phyloP scores from a whole-genome alignment of 2,329 filamentous ascomycete genomes.

The Fusarium verrucosum region DNA sequence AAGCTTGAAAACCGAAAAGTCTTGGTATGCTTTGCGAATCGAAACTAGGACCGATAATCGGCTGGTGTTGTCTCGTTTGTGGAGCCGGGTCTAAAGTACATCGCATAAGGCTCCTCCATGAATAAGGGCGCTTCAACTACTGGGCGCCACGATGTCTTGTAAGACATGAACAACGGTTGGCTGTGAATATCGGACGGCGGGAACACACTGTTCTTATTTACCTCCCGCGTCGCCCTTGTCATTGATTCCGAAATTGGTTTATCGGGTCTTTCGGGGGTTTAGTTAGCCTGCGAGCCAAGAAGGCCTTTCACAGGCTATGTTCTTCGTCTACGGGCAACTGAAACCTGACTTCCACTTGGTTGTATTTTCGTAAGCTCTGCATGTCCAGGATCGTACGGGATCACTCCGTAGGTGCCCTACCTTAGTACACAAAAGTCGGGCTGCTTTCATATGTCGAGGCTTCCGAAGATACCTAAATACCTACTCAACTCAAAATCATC shows the following conservation, averaged over 20 bases:
- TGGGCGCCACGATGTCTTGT: neutral
- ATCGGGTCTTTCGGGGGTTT: neutral
- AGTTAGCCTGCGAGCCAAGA: neutral
- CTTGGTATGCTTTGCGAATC: slow-evolving; percentile 21
- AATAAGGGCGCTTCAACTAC: neutral
- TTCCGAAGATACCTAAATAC: neutral
- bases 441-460: neutral
- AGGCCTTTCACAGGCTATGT: too few species aligned
- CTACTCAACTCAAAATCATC: neutral
- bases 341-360: neutral
- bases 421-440: neutral
- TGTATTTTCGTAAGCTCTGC: neutral
- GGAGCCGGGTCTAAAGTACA: neutral
- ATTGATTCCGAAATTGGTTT: neutral
- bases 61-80: neutral
- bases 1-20: slow-evolving; percentile 13
- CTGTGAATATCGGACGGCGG: slow-evolving; percentile 14
- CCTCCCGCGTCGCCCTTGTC: neutral
- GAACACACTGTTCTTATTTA: slow-evolving; percentile 1
- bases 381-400: neutral
- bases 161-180: neutral
- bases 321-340: too few species aligned
- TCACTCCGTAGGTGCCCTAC: too few species aligned
- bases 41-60: slow-evolving; percentile 21
- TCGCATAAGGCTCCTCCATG: neutral